Evolutionary conservation across 1,284 basidiomycete species (phyloP), one percentile per base, ranked within the genome.

Genomic region (Anthracocystis walkeri): DNA sequence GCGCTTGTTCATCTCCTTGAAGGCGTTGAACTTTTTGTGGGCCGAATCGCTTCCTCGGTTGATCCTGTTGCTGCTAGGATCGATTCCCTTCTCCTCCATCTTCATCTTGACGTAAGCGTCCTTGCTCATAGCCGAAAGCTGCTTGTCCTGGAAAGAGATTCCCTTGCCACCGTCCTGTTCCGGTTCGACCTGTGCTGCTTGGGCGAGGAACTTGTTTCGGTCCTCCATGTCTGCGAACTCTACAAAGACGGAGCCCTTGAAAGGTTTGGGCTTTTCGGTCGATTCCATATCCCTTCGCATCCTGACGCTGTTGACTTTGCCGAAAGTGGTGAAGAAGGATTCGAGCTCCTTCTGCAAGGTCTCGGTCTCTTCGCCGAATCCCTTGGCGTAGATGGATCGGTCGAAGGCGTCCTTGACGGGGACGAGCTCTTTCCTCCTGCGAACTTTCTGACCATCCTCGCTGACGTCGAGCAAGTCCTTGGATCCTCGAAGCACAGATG

Each of bases 21-120:
- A 98, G 2, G 95, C 95, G 85, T 97, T 94, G 88, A 95, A 96
- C 29, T 80, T 81, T 52, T 76, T 75, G 38, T 69, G 68, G 6
- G 66, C 87, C 52, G 87, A 86, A 12, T 88, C 86, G 53, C 89
- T 88, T 38, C 87, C 85, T 40, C 90, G 89, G 67, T 89, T 89
- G 57, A 71, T 49, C 55, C 75, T 58, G 88, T 89, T 84, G 90
- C 91, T 65, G 90, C 91, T 42, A 87, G 91, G 84, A 70, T 87
- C 86, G 62, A 89, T 87, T 44, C 94, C 94, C 87, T 97, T 97
- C 87, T 97, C 95, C 87, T 93, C 92, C 87, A 95, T 93, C 87
- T 98, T 99, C 94, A 95, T 96, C 77, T 93, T 90, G 82, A 94
- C 94, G 86, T 98, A 99, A 7, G 88, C 93, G 73, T 92, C 91